Percentiles rank a stretch among this genome's conserved stretches.
Evolutionary conservation across 805 yeast species (phyloP).

Genomic region (Metschnikowia kofuensis): DNA sequence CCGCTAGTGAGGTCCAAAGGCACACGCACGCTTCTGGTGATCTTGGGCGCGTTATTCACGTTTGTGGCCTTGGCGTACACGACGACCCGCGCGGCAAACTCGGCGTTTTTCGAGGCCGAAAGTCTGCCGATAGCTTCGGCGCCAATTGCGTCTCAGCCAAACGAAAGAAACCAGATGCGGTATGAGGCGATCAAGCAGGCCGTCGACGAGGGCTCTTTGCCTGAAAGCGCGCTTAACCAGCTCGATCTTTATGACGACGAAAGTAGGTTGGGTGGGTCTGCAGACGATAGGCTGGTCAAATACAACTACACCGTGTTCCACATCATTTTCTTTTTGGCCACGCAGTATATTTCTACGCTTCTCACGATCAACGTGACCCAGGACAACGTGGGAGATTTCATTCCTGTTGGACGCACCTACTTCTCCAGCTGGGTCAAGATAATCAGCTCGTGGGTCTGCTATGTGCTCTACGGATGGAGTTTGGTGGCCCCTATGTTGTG

Average conservation of each 20-base stretch:
- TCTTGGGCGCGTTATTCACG: conserved; percentile 90
- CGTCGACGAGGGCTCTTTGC: conserved; percentile 92
- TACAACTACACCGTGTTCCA: conserved; percentile 90
- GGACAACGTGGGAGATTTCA: conserved; percentile 81
- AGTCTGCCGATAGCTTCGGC: conserved; percentile 32
- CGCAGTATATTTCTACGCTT: conserved; percentile 94
- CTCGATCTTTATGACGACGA: conserved; percentile 54
- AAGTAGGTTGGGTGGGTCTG: conserved; percentile 36
- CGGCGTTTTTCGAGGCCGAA: conserved; percentile 38
- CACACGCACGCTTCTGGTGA: conserved; percentile 82
- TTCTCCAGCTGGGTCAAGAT: conserved; percentile 95
- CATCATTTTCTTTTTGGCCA: conserved; percentile 86
- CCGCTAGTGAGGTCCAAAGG: conserved; percentile 88
- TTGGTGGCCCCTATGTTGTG: conserved; percentile 83
- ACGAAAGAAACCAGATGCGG: conserved; percentile 67
- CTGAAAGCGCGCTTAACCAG: conserved; percentile 85
- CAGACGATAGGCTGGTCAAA: conserved; percentile 64
- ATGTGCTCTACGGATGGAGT: conserved; percentile 83
- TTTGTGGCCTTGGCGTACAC: conserved; percentile 95
- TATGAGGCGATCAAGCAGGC: conserved; percentile 88
- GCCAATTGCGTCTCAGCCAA: conserved; percentile 43
- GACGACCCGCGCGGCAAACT: conserved; percentile 92
- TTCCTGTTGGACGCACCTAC: conserved; percentile 96
- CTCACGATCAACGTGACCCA: conserved; percentile 87
- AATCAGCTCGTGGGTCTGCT: conserved; percentile 89